Conservation (phyloP, 306 rosid species). For the Dalbergia oliveri region DNA sequence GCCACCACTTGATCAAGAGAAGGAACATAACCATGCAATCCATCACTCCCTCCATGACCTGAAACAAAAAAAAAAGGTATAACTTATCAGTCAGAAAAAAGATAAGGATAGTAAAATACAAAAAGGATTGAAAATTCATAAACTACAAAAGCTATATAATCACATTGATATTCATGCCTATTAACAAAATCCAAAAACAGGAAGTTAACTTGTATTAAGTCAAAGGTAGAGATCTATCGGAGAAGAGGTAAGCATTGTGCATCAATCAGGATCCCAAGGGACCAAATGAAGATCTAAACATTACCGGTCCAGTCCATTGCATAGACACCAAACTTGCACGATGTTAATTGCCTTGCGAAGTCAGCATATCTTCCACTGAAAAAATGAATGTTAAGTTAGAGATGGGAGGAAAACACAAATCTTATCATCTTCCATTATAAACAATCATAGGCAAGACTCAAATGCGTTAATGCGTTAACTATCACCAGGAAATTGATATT, state of each 20-base stretch:
- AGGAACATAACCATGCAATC: conserved; percentile 98
- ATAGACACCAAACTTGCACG: conserved; percentile 88
- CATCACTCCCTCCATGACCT: conserved; percentile 99
- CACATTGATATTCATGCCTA: background rate
- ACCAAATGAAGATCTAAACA: conserved; percentile 8
- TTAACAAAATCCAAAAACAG: conserved; percentile 11
- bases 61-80: conserved; percentile 32
- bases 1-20: conserved; percentile 97
- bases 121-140: background rate
- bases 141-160: background rate
- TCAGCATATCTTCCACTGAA: conserved; percentile 93
- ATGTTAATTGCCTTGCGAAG: conserved; percentile 83
- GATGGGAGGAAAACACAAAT: background rate
- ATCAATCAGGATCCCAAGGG: conserved; percentile 7
- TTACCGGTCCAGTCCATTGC: conserved; percentile 99
- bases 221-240: background rate
- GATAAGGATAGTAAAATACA: background rate
- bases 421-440: conserved; percentile 15
- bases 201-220: background rate
- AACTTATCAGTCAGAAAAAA: conserved; percentile 19
- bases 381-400: conserved; percentile 48
- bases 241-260: background rate
- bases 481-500: background rate
- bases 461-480: background rate
- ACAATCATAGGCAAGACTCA: conserved; percentile 18